Base-by-base conservation (phyloP, 257 asterid species). In the Cinchona pubescens region DNA sequence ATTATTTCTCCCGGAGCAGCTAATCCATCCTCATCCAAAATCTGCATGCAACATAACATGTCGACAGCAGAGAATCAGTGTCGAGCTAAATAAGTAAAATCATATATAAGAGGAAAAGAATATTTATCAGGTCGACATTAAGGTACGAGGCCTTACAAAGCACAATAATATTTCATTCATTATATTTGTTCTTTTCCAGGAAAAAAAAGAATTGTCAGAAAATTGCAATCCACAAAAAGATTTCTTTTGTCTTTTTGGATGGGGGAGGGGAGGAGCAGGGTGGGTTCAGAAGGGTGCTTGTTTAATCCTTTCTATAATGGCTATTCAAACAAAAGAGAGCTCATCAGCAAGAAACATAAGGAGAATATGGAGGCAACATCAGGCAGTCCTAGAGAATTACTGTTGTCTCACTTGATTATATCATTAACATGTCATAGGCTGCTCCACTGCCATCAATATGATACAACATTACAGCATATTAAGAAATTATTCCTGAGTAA, bases 1-100 rank as follows among this genome's bases (percentile, higher is more conserved):
- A 94, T 87, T 75, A 86, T 88, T 84, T 90, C 88, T 82, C 99
- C 99, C 55, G 99, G 99, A 86, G 99, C 82, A 80, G 97, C 99
- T 40, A 92, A 29, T 82, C 99, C 99, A 85, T 94, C 99, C 74
- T 88, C 88, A 84, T 94, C 98, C 84, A 94, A 79, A 85, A 90
- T 87, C 96, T 93, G 88, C 72, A 78, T 30, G 80, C 45, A 75
- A 56, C 48, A 68, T 30, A 78, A 79, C 48, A 68, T 49, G 27
- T 78, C 71, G 48, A 76, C 73, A 72, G 63, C 30, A 71, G 42
- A 49, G 27, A 64, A 40, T 32, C 38, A 69, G 46, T 29, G 45
- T 29, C 45, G 16, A 38, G 21, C 56, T 38, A 53, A 69, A n/a
- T 8, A 48, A 32, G 43, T 18, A 69, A 69, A 46, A 76, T 42